Evolutionary conservation across 2,329 filamentous ascomycete genomes (phyloP).

Genomic region (Clarireedia sp.): DNA sequence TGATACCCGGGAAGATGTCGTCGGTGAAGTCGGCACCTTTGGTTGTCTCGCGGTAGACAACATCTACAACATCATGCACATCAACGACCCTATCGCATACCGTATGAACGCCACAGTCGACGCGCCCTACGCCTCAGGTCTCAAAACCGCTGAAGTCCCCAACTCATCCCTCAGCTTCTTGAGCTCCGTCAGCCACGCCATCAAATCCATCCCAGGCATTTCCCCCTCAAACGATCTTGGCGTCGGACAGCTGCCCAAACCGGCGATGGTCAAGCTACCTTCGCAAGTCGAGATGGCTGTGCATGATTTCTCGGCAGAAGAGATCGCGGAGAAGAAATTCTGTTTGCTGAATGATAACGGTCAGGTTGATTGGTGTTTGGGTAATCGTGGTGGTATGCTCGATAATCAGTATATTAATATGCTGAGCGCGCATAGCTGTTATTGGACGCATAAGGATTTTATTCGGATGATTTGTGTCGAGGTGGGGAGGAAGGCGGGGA

Average conservation of each 20-base stretch:
- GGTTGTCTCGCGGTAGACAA: constrained; percentile 93
- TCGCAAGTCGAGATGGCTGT: constrained; percentile 84
- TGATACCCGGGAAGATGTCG: constrained; percentile 48
- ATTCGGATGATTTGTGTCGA: constrained; percentile 86
- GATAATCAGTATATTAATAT: constrained; percentile 97
- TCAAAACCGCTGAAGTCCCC: constrained; percentile 75
- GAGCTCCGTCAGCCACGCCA: constrained; percentile 53
- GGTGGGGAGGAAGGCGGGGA: constrained; percentile 67
- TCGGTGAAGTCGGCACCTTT: constrained; percentile 72
- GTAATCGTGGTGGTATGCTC: constrained; percentile 74
- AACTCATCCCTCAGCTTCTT: constrained; percentile 59
- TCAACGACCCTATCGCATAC: constrained; percentile 74
- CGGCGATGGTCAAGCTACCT: constrained; percentile 39
- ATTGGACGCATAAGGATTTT: constrained; percentile 84
- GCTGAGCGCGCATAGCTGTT: constrained; percentile 89
- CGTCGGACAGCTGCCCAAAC: constrained; percentile 30
- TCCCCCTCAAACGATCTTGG: constrained; percentile 28
- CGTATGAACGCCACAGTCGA: constrained; percentile 88
- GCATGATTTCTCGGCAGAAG: constrained; percentile 88
- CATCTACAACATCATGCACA: constrained; percentile 81
- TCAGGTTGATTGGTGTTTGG: constrained; percentile 85
- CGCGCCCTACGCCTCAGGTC: constrained; percentile 62
- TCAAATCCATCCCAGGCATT: constrained; percentile 55
- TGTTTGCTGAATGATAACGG: constrained; percentile 90
- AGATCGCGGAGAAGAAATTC: constrained; percentile 83